Percentiles rank a stretch among this genome's conserved stretches.
phyloP scores from a whole-genome alignment of 2,329 filamentous ascomycete genomes.

The Calonectria pteridis region DNA sequence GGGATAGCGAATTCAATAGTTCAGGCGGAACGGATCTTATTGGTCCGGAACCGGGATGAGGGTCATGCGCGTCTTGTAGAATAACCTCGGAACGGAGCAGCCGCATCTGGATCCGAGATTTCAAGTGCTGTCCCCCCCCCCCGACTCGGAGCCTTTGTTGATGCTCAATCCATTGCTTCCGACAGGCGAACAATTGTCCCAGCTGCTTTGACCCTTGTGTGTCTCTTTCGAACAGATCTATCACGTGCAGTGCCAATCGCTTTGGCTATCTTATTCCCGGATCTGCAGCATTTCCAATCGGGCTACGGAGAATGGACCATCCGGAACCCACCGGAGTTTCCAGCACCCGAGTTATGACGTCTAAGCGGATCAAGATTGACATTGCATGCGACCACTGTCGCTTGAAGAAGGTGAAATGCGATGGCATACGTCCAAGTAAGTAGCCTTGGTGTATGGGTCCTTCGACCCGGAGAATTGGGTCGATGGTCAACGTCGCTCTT shows the following conservation, averaged over 20 bases:
- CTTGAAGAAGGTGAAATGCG: slow-evolving; percentile 56
- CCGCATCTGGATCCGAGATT: not conserved
- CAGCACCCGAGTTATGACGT: not conserved
- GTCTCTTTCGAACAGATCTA: not conserved
- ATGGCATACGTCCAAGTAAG: slow-evolving; percentile 54
- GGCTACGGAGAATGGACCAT: slow-evolving; percentile 20
- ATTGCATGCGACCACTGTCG: slow-evolving; percentile 59
- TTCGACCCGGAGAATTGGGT: not conserved
- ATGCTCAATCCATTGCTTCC: slow-evolving; percentile 5
- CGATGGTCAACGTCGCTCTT: not conserved
- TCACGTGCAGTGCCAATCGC: not conserved
- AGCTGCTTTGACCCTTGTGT: not conserved
- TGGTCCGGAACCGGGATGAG: not conserved
- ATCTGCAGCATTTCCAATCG: not conserved
- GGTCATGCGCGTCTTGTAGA: not conserved
- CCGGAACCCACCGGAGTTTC: not conserved
- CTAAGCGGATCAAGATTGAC: slow-evolving; percentile 58
- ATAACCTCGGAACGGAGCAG: slow-evolving; percentile 4
- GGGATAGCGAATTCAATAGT: not conserved
- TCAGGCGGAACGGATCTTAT: not conserved
- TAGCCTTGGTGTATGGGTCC: not conserved
- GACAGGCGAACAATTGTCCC: not conserved
- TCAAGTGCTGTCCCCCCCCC: not conserved
- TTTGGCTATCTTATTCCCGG: not conserved
- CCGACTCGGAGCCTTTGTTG: not conserved